These are phyloP conservation scores for Parmelia sp. DNA, from an alignment of 495 filamentous ascomycete genomes.

Conservation along the genomic window DNA sequence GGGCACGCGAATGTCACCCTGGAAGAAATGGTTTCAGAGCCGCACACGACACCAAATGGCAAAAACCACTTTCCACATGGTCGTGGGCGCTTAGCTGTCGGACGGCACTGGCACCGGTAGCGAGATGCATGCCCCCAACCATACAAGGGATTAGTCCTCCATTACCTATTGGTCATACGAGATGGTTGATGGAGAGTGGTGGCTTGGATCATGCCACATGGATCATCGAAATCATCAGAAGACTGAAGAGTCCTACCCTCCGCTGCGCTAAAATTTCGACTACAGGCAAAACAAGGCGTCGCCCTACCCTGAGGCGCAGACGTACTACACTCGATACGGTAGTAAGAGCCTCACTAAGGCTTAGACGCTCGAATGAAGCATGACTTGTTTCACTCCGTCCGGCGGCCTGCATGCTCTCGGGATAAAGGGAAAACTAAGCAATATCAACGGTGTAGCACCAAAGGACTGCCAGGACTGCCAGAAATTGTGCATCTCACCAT, in stretches of 20 bases:
- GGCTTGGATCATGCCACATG: not conserved
- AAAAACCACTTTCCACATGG: not conserved
- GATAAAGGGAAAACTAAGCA: not conserved
- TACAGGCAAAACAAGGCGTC: conserved; percentile 10
- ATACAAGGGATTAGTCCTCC: not conserved
- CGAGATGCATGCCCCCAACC: not conserved
- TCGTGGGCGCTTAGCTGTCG: not conserved
- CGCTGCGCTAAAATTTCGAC: not conserved
- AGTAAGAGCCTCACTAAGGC: conserved; percentile 5
- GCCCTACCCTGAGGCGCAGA: not conserved
- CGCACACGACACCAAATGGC: not conserved
- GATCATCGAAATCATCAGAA: not conserved
- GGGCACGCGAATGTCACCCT: conserved; percentile 3
- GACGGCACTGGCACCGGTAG: not conserved
- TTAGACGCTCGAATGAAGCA: conserved; percentile 11
- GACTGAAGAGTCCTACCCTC: not conserved
- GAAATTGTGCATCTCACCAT: not conserved
- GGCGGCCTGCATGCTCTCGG: not conserved
- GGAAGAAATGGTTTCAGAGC: not conserved
- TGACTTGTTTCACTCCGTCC: conserved; percentile 2
- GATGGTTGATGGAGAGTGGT: not conserved
- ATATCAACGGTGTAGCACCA: not conserved
- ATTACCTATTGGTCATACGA: not conserved
- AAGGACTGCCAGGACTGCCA: not conserved
- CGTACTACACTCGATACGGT: not conserved